Conservation (phyloP, 257 asterid genomes). For the Solanum bukasovii region DNA sequence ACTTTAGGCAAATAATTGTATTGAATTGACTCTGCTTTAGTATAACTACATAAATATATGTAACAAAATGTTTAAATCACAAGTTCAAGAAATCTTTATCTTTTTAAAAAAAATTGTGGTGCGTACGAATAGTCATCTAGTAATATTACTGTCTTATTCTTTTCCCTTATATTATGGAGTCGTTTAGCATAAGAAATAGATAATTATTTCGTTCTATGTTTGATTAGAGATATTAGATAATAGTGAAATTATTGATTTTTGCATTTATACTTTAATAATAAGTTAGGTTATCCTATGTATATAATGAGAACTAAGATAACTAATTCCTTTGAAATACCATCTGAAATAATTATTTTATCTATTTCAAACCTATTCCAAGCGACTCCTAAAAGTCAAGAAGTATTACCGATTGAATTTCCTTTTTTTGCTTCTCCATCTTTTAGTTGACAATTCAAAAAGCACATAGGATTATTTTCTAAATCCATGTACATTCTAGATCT, state of each 20-base stretch:
- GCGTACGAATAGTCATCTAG: neutral
- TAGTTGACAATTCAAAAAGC: neutral
- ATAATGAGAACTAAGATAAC: too few species aligned
- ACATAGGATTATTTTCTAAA: neutral
- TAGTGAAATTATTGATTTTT: too few species aligned
- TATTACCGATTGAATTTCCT: neutral
- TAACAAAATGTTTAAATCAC: neutral
- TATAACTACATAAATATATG: too few species aligned
- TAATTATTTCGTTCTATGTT: too few species aligned
- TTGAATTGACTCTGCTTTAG: neutral
- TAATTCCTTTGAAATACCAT: too few species aligned
- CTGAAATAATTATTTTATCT: too few species aligned
- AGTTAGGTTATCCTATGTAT: too few species aligned
- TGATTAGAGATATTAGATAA: too few species aligned
- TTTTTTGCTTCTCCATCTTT: neutral
- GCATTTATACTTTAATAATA: too few species aligned
- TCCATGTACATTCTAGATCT: neutral
- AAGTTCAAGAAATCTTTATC: too few species aligned
- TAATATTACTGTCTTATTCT: neutral
- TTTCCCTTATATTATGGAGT: neutral
- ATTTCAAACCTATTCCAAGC: accelerated
- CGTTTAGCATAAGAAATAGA: neutral
- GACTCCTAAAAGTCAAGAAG: neutral
- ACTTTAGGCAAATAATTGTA: neutral
- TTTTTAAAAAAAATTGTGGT: too few species aligned